Evolutionary conservation across 2,329 filamentous ascomycete species (phyloP).

Genomic region (Cladosporium sp.): DNA sequence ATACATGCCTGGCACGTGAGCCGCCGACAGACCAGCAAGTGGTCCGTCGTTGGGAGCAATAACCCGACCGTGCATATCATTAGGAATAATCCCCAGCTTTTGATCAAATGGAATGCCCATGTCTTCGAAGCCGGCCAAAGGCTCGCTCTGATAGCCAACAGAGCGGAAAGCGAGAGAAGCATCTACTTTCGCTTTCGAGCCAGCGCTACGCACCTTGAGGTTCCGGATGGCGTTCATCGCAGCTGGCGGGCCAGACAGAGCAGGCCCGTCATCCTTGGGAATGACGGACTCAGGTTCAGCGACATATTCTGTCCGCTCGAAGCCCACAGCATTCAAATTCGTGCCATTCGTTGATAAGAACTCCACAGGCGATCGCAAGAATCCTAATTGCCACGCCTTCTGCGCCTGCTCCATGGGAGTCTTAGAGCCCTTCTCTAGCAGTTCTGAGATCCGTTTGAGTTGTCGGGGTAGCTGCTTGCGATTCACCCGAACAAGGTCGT

Average conservation of each 20-base stretch:
- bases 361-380: slow-evolving; percentile 70
- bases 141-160: slow-evolving; percentile 86
- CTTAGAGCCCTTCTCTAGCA: slow-evolving; percentile 70
- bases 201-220: slow-evolving; percentile 23
- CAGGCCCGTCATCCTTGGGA: background rate
- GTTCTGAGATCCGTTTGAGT: slow-evolving; percentile 71
- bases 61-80: slow-evolving; percentile 76
- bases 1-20: slow-evolving; percentile 69
- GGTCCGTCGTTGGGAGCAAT: slow-evolving; percentile 41
- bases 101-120: slow-evolving; percentile 75
- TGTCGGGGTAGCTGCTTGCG: slow-evolving; percentile 67
- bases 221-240: slow-evolving; percentile 27
- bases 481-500: slow-evolving; percentile 46
- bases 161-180: slow-evolving; percentile 79
- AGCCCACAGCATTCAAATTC: slow-evolving; percentile 61
- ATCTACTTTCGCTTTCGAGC: slow-evolving; percentile 44
- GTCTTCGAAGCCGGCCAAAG: slow-evolving; percentile 68
- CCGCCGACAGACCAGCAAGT: slow-evolving; percentile 39
- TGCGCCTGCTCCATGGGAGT: slow-evolving; percentile 44
- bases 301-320: slow-evolving; percentile 50
- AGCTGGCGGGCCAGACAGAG: slow-evolving; percentile 5
- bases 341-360: slow-evolving; percentile 55
- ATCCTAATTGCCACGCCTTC: slow-evolving; percentile 80
- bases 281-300: slow-evolving; percentile 10
- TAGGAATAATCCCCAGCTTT: slow-evolving; percentile 69